These are phyloP conservation scores for Neoarthrinium moseri DNA, from an alignment of 2,329 filamentous ascomycete species.

Conservation along the genomic window DNA sequence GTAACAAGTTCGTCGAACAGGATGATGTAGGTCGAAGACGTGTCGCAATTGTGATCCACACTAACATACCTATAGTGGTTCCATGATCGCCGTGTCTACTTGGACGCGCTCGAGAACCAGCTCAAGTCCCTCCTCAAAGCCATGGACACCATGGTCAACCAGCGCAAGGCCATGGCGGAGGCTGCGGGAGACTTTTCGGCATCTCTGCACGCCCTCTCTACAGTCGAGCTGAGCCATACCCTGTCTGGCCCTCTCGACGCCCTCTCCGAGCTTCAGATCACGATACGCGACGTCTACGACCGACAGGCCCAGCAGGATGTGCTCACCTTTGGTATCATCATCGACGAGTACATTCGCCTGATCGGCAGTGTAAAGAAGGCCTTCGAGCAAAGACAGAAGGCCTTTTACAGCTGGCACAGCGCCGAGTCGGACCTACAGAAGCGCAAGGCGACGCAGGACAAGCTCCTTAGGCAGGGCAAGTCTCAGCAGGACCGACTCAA, in stretches of 20 bases:
- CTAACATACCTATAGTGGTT: slow-evolving; percentile 71
- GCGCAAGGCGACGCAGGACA: slow-evolving; percentile 85
- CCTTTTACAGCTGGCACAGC: slow-evolving; percentile 89
- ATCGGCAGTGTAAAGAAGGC: slow-evolving; percentile 95
- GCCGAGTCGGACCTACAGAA: slow-evolving; percentile 91
- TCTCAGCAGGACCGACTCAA: slow-evolving; percentile 94
- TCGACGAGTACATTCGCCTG: slow-evolving; percentile 95
- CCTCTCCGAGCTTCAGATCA: slow-evolving; percentile 88
- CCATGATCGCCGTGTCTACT: slow-evolving; percentile 90
- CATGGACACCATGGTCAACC: slow-evolving; percentile 87
- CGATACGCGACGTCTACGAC: slow-evolving; percentile 92
- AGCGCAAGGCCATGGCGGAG: slow-evolving; percentile 91
- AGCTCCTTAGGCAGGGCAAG: slow-evolving; percentile 90
- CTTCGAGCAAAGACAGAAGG: slow-evolving; percentile 89
- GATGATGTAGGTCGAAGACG: slow-evolving; percentile 69
- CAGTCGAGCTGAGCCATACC: slow-evolving; percentile 86
- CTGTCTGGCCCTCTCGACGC: slow-evolving; percentile 88
- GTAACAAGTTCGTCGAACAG: slow-evolving; percentile 92
- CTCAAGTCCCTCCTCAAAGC: slow-evolving; percentile 88
- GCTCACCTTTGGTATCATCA: slow-evolving; percentile 92
- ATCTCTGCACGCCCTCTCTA: slow-evolving; percentile 87
- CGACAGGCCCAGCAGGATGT: slow-evolving; percentile 97
- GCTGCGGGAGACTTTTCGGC: slow-evolving; percentile 90
- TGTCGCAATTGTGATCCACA: neutral
- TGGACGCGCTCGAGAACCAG: slow-evolving; percentile 91